These are phyloP conservation scores for Alternaria sp. DNA, from an alignment of 2,329 filamentous ascomycete species.

Conservation along the genomic window DNA sequence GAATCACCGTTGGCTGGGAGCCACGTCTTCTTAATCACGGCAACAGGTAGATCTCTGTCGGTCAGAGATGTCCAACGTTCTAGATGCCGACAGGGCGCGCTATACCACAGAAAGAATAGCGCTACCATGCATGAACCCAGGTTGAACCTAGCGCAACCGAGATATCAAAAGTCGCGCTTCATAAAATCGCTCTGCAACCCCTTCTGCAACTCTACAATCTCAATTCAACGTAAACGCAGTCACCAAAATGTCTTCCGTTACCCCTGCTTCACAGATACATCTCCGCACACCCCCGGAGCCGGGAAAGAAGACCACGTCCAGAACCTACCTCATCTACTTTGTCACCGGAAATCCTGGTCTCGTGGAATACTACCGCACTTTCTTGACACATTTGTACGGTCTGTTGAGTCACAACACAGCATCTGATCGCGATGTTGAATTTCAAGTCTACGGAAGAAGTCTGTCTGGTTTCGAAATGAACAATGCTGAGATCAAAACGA, in stretches of 20 bases:
- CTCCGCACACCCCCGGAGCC: conserved; percentile 33
- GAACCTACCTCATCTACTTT: conserved; percentile 70
- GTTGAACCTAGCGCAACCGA: conserved; percentile 20
- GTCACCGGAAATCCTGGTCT: conserved; percentile 81
- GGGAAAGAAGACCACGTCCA: conserved; percentile 28
- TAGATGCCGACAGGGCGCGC: conserved; percentile 5
- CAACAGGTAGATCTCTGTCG: conserved; percentile 2
- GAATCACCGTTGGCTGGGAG: neutral
- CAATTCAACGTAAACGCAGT: neutral
- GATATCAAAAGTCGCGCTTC: conserved; percentile 23
- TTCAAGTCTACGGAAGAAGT: conserved; percentile 53
- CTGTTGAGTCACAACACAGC: conserved; percentile 57
- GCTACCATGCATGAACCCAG: neutral
- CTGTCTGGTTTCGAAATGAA: conserved; percentile 56
- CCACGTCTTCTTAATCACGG: neutral
- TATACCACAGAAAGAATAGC: conserved; percentile 6
- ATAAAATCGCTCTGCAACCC: conserved; percentile 13
- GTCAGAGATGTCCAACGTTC: conserved; percentile 4
- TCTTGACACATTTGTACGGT: conserved; percentile 66
- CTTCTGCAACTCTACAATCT: conserved; percentile 2
- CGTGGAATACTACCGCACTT: conserved; percentile 75
- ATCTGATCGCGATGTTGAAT: conserved; percentile 26
- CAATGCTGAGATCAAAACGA: conserved; percentile 27
- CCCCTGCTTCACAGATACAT: conserved; percentile 36
- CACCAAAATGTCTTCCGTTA: conserved; percentile 17